Percentiles rank a stretch among this genome's conserved stretches.
These are phyloP conservation scores for Talaromyces rugulosus DNA, from an alignment of 2,329 filamentous ascomycete genomes.

Conservation along the genomic window DNA sequence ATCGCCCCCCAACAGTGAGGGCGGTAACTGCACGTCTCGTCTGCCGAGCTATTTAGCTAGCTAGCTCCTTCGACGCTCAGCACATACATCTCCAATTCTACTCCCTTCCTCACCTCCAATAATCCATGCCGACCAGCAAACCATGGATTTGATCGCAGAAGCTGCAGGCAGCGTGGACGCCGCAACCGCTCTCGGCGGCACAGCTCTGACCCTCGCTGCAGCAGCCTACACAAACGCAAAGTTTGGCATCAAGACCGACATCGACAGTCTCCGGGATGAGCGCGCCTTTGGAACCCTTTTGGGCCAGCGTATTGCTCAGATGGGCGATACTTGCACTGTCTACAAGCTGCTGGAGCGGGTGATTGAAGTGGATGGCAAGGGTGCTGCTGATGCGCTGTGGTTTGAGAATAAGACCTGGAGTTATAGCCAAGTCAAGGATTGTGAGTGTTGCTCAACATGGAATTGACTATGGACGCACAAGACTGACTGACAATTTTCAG, in stretches of 20 bases:
- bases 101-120: not conserved
- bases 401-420: constrained; percentile 48
- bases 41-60: not conserved
- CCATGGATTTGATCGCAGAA: constrained; percentile 11
- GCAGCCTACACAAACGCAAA: constrained; percentile 44
- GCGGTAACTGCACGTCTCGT: not conserved
- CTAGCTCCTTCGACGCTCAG: not conserved
- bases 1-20: not conserved
- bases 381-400: constrained; percentile 42
- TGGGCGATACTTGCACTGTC: constrained; percentile 38
- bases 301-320: constrained; percentile 28
- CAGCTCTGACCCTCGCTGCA: constrained; percentile 31
- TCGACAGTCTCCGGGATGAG: constrained; percentile 32
- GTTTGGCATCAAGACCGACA: constrained; percentile 37
- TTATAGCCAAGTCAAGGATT: constrained; percentile 41
- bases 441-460: constrained; percentile 24
- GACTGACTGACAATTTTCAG: constrained; percentile 20
- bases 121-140: not conserved
- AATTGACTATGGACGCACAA: not conserved
- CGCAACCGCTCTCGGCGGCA: constrained; percentile 17
- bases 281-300: constrained; percentile 31
- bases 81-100: not conserved
- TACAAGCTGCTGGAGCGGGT: constrained; percentile 42
- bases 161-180: constrained; percentile 4
- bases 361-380: constrained; percentile 35